phyloP scores from a whole-genome alignment of 768 basidiomycete genomes.

The Strobilomyces dryophilus region DNA sequence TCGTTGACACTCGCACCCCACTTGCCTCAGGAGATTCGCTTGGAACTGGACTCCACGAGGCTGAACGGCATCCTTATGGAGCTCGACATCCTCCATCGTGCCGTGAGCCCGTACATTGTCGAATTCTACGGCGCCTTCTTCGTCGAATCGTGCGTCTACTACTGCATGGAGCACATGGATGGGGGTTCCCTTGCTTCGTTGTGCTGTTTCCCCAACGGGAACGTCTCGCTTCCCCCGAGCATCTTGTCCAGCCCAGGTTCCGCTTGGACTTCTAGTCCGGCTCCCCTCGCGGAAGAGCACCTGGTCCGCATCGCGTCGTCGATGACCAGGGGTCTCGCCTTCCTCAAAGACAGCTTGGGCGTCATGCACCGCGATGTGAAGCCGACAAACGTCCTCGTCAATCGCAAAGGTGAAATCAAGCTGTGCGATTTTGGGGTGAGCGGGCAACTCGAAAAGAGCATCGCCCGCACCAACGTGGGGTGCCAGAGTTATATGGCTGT shows the following conservation, averaged over 20 bases:
- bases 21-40: conserved; percentile 80
- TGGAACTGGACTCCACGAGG: conserved; percentile 91
- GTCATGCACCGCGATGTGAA: conserved; percentile 88
- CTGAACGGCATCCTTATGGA: conserved; percentile 98
- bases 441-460: conserved; percentile 91
- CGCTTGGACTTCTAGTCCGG: conserved; percentile 32
- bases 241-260: conserved; percentile 31
- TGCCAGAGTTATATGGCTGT: conserved; percentile 99
- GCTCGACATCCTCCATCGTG: conserved; percentile 95
- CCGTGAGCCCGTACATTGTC: conserved; percentile 86
- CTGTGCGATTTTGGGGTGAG: conserved; percentile 99
- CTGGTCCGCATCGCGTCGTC: conserved; percentile 74
- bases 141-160: conserved; percentile 99
- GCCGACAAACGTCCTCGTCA: conserved; percentile 91
- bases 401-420: conserved; percentile 84
- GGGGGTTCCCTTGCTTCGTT: conserved; percentile 88
- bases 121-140: conserved; percentile 99
- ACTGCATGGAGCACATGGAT: conserved; percentile 99
- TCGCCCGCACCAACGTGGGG: conserved; percentile 98
- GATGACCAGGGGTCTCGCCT: conserved; percentile 88
- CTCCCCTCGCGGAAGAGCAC: conserved; percentile 65
- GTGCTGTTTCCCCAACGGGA: conserved; percentile 45
- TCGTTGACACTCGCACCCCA: not conserved
- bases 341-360: conserved; percentile 91
- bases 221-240: conserved; percentile 32